A percentile compares a stretch with the other conserved stretches of the same genome.
phyloP scores from a whole-genome alignment of 1,139 yeast genomes.

The Trichomonascaceae sp. region DNA sequence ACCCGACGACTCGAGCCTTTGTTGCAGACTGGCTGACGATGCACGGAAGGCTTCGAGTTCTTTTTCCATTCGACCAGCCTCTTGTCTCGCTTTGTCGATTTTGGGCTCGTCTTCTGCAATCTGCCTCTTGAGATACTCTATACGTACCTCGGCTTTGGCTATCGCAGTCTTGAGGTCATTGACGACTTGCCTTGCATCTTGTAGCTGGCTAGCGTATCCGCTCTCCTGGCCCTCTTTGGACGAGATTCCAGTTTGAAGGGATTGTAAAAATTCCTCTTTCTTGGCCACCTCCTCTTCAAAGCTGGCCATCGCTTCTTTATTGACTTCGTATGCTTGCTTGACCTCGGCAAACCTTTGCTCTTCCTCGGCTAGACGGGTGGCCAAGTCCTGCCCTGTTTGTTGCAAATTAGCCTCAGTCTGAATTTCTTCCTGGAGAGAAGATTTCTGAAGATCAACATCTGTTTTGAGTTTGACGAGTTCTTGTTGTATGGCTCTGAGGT shows the following conservation, averaged over 20 bases:
- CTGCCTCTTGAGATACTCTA: constrained; percentile 44
- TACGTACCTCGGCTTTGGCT: constrained; percentile 49
- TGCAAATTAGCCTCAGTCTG: constrained; percentile 16
- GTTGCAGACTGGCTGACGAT: constrained; percentile 33
- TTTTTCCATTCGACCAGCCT: constrained; percentile 30
- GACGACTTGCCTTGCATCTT: constrained; percentile 46
- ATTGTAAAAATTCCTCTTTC: constrained; percentile 70
- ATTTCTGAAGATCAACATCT: constrained; percentile 41
- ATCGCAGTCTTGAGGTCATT: constrained; percentile 43
- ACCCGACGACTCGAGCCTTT: constrained; percentile 41
- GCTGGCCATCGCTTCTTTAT: constrained; percentile 32
- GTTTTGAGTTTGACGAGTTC: constrained; percentile 59
- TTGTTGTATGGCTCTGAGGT: constrained; percentile 48
- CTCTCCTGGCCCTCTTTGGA: constrained; percentile 69
- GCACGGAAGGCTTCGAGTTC: constrained; percentile 31
- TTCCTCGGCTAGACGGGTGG: constrained; percentile 11
- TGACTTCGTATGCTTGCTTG: constrained; percentile 30
- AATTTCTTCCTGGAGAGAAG: constrained; percentile 41
- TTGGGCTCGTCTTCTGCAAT: constrained; percentile 40
- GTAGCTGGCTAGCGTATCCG: constrained; percentile 67
- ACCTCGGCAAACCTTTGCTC: constrained; percentile 18
- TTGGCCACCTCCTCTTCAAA: constrained; percentile 39
- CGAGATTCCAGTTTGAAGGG: constrained; percentile 83
- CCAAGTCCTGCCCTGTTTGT: constrained; percentile 14
- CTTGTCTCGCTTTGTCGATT: constrained; percentile 36